Base-by-base conservation (phyloP, 2,329 filamentous ascomycete genomes). In the Lachnellula arida region DNA sequence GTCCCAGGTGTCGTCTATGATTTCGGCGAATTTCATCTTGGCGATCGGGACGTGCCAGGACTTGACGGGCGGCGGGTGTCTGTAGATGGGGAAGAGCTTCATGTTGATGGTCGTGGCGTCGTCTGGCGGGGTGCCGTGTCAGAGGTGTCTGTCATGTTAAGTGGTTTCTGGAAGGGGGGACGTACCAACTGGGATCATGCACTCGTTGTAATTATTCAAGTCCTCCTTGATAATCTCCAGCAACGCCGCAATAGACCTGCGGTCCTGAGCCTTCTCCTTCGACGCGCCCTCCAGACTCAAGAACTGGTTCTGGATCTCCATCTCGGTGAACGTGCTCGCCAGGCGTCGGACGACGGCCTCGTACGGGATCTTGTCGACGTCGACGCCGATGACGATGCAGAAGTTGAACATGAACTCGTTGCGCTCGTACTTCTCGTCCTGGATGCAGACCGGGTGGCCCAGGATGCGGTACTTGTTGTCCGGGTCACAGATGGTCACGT, bases 341-440 rank as follows among this genome's bases (percentile, higher is more conserved):
- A 97, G 78, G 66, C 96, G 89, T 62, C 88, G 80, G 53, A 96
- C 91, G 34, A 97, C 89, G 61, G 86, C 86, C 72, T 92, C 90
- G 71, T 91, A 96, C 35, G 86, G 87, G 49, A 82, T 82, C 70
- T 88, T 88, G 68, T 95, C 89, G 4, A 80, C 77, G 35, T 81
- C 76, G 55, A 85, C 81, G 50, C 88, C 82, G 49, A 96, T 78
- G 28, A 96, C 87, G 46, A 97, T 78, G 57, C 91, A 91, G 69
- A 97, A 96, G 73, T 97, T 97, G 82, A 97, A 99, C 69, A 97
- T 96, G 77, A 97, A 97, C 72, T 96, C 90, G 73, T 96, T 96
- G 56, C 94, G 87, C 68, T 88, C 84, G 69, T 97, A 96, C 64
- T 87, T 87, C 54, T 85, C 81, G 61, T 91, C 83, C 51, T 87